Percentiles rank a stretch among this genome's conserved stretches.
These are phyloP conservation scores for Calonectria leucothoes DNA, from an alignment of 2,329 filamentous ascomycete species.

Conservation along the genomic window DNA sequence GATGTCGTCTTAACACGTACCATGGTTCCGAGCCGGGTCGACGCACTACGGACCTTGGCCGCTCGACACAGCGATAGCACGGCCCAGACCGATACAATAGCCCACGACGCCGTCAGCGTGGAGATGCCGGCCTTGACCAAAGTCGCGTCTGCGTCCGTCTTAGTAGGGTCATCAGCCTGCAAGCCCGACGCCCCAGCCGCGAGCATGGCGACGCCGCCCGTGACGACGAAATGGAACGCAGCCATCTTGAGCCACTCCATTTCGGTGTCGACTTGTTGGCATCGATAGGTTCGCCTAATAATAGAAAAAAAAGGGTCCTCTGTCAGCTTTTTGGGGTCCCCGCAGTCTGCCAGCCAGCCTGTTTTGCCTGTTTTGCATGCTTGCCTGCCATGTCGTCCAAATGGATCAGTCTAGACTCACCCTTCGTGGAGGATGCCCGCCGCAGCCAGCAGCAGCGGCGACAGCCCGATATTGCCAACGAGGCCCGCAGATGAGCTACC, in stretches of 20 bases:
- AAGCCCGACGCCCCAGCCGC: conserved; percentile 13
- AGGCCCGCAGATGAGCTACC: conserved; percentile 45
- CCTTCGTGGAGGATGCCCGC: conserved; percentile 50
- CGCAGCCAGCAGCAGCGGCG: conserved; percentile 47
- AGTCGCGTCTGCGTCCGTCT: conserved; percentile 5
- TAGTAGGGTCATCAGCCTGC: conserved; percentile 1
- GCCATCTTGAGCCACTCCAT: conserved; percentile 22
- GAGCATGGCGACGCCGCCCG: conserved; percentile 15
- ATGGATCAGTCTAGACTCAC: conserved; percentile 21
- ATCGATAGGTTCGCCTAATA: conserved; percentile 12
- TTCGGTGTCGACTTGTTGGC: background rate
- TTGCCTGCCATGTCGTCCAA: too few relatives aligned
- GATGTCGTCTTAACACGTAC: background rate
- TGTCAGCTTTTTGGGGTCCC: too few relatives aligned
- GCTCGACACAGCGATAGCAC: background rate
- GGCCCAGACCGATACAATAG: conserved; percentile 2
- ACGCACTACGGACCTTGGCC: background rate
- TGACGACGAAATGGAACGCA: conserved; percentile 14
- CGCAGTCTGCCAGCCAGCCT: too few relatives aligned
- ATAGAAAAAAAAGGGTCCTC: too few relatives aligned
- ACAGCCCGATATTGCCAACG: conserved; percentile 52
- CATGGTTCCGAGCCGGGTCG: conserved; percentile 7
- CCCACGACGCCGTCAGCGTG: conserved; percentile 18
- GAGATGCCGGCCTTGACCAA: conserved; percentile 20
- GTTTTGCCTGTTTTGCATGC: too few relatives aligned